A percentile compares a stretch with the other conserved stretches of the same genome.
These are phyloP conservation scores for Candida dajiaensis DNA, from an alignment of 805 yeast species.

Conservation along the genomic window DNA sequence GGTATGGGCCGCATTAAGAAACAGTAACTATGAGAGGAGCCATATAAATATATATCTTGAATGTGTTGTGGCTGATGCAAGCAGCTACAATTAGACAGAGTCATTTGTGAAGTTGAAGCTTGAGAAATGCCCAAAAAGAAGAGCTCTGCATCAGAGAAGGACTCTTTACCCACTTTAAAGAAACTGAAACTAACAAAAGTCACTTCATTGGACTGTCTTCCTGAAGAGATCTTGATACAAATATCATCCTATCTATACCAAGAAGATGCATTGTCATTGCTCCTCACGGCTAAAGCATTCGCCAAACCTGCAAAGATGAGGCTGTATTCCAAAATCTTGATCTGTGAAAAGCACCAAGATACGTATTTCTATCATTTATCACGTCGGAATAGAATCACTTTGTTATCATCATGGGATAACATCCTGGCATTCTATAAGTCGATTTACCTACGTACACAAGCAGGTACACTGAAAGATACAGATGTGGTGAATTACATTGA, in stretches of 20 bases:
- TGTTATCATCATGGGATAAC: slow-evolving; percentile 16
- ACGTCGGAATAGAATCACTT: slow-evolving; percentile 4
- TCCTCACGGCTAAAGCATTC: slow-evolving; percentile 11
- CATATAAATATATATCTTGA: too few species aligned
- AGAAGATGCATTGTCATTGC: slow-evolving; percentile 12
- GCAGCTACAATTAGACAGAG: too few species aligned
- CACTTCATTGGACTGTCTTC: slow-evolving; percentile 7
- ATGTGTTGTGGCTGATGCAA: too few species aligned
- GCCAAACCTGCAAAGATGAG: slow-evolving; percentile 12
- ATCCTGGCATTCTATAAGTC: slow-evolving; percentile 14
- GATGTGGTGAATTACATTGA: slow-evolving; percentile 13
- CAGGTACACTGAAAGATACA: neutral
- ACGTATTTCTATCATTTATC: slow-evolving; percentile 13
- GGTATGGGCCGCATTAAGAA: too few species aligned
- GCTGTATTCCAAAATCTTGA: slow-evolving; percentile 15
- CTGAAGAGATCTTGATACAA: slow-evolving; percentile 12
- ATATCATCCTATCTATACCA: slow-evolving; percentile 14
- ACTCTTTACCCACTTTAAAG: neutral
- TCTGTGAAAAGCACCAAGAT: slow-evolving; percentile 23
- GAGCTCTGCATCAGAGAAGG: neutral
- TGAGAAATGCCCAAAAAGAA: too few species aligned
- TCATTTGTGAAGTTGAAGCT: too few species aligned
- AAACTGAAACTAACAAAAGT: neutral
- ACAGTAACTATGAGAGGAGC: too few species aligned
- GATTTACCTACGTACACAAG: slow-evolving; percentile 7